These are phyloP conservation scores for Pichia membranifaciens DNA, from an alignment of 805 yeast species.

Conservation along the genomic window DNA sequence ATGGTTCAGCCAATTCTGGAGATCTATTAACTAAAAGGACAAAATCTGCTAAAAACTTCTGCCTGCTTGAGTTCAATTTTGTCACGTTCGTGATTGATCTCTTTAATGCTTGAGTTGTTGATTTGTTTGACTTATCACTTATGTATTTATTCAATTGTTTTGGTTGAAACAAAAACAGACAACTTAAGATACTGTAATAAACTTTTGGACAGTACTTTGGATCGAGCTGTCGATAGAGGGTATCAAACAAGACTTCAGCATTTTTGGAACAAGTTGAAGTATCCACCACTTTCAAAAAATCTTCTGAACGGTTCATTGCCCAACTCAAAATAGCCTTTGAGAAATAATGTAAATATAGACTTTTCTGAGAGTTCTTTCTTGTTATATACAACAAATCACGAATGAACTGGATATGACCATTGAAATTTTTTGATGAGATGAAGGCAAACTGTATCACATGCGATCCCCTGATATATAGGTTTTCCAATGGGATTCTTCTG, in stretches of 20 bases:
- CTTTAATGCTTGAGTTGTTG: slow-evolving; percentile 20
- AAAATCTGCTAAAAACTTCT: slow-evolving; percentile 25
- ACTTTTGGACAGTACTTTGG: slow-evolving; percentile 25
- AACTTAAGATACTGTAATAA: slow-evolving; percentile 30
- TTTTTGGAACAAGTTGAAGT: slow-evolving; percentile 16
- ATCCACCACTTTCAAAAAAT: slow-evolving; percentile 31
- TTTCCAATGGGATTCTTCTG: slow-evolving; percentile 28
- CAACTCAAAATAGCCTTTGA: slow-evolving; percentile 43
- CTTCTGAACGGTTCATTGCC: slow-evolving; percentile 44
- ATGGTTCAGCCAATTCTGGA: slow-evolving; percentile 27
- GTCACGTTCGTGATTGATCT: slow-evolving; percentile 20
- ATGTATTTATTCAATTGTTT: slow-evolving; percentile 25
- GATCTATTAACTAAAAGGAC: slow-evolving; percentile 18
- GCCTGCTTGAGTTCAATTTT: slow-evolving; percentile 17
- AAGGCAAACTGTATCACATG: slow-evolving; percentile 42
- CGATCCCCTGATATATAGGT: slow-evolving; percentile 36
- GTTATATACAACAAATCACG: slow-evolving; percentile 32
- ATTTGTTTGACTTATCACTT: slow-evolving; percentile 18
- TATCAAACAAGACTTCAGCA: slow-evolving; percentile 35
- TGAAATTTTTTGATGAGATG: slow-evolving; percentile 34
- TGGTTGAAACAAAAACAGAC: slow-evolving; percentile 31
- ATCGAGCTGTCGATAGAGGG: slow-evolving; percentile 28
- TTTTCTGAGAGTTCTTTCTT: slow-evolving; percentile 41
- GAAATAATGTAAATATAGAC: slow-evolving; percentile 39
- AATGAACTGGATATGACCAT: slow-evolving; percentile 35